phyloP scores from a whole-genome alignment of 306 rosid genomes.

The Sphenostylis stenocarpa region DNA sequence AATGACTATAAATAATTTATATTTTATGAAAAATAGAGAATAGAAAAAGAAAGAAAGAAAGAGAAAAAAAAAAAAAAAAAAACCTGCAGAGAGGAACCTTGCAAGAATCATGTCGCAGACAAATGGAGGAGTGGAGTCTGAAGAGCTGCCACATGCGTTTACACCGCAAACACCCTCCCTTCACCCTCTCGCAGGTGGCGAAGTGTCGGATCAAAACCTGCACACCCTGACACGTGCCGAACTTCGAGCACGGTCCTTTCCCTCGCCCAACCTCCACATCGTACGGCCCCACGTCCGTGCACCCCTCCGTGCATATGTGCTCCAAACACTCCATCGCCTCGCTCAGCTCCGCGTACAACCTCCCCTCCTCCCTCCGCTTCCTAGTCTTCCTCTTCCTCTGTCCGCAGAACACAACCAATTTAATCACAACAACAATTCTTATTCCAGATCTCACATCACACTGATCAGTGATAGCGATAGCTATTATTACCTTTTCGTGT shows the following conservation, averaged over 20 bases:
- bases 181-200: constrained; percentile 49
- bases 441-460: background rate
- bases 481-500: constrained; percentile 27
- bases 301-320: constrained; percentile 85
- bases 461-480: too few relatives aligned
- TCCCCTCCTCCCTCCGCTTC: constrained; percentile 54
- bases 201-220: constrained; percentile 67
- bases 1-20: too few relatives aligned
- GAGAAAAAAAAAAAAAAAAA: background rate
- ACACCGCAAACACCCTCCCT: constrained; percentile 70
- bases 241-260: constrained; percentile 56
- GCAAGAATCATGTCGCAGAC: constrained; percentile 62
- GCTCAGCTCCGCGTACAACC: constrained; percentile 56
- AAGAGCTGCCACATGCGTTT: constrained; percentile 88
- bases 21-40: background rate
- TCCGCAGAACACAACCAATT: background rate
- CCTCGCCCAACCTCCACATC: constrained; percentile 43
- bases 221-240: constrained; percentile 64
- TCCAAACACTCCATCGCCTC: constrained; percentile 92
- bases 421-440: background rate
- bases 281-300: constrained; percentile 63
- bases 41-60: background rate
- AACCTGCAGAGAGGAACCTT: constrained; percentile 92
- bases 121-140: constrained; percentile 70
- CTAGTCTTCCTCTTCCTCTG: constrained; percentile 72